Percentiles rank a stretch among this genome's conserved stretches.
Conservation (phyloP, 139 green algal genomes). For the Closterium sp. region DNA sequence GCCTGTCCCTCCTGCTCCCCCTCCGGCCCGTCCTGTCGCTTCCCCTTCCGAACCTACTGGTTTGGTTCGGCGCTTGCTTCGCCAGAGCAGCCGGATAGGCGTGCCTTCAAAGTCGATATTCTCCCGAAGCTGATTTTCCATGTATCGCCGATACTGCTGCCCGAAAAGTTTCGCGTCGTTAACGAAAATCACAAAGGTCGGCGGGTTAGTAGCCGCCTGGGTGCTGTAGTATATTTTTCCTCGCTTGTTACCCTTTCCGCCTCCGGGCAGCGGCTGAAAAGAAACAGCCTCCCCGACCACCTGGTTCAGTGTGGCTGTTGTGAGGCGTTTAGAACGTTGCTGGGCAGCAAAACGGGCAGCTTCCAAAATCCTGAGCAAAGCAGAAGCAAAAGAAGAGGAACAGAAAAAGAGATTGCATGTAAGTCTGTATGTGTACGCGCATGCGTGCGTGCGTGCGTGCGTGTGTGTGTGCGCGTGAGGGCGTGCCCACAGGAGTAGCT, state of each 20-base stretch:
- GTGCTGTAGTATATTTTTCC: slow-evolving; percentile 92
- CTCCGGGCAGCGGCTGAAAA: slow-evolving; percentile 51
- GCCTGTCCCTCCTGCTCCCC: not conserved
- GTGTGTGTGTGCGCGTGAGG: not conserved
- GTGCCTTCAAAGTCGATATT: slow-evolving; percentile 84
- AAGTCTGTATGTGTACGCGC: not conserved
- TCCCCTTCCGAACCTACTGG: not conserved
- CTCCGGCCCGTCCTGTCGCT: not conserved
- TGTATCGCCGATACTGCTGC: slow-evolving; percentile 86
- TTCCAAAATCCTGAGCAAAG: slow-evolving; percentile 67
- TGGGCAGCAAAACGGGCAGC: slow-evolving; percentile 69
- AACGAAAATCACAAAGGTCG: slow-evolving; percentile 96
- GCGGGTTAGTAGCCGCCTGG: slow-evolving; percentile 68
- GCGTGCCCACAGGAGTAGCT: no score
- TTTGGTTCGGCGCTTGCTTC: not conserved
- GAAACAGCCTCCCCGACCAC: slow-evolving; percentile 67
- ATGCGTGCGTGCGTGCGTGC: no score
- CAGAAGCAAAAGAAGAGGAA: not conserved
- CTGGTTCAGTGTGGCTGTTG: slow-evolving; percentile 91
- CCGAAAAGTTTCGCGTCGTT: slow-evolving; percentile 86
- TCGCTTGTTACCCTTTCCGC: slow-evolving; percentile 57
- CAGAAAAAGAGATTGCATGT: not conserved
- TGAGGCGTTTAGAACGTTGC: slow-evolving; percentile 80
- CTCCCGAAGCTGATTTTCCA: slow-evolving; percentile 79
- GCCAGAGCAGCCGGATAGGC: slow-evolving; percentile 68